Percentiles rank a stretch among this genome's conserved stretches.
Conservation (phyloP, 805 yeast species). For the Saccharomycopsis javanensis region DNA sequence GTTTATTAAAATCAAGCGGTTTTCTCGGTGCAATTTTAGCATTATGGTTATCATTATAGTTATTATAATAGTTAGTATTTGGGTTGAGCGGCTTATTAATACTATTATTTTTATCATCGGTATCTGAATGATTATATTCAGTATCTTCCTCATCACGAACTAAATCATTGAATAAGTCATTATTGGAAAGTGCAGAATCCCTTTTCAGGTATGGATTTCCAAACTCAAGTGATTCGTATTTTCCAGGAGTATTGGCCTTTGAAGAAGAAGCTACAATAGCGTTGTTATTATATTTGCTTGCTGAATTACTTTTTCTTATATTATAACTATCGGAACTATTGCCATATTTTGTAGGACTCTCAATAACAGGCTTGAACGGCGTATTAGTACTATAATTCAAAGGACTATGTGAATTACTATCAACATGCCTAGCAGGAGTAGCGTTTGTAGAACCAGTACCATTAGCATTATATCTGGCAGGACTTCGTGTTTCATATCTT, state of each 20-base stretch:
- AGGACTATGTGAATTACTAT: neutral
- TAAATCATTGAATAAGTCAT: neutral
- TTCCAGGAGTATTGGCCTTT: neutral
- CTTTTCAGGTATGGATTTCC: neutral
- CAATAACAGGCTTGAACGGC: neutral
- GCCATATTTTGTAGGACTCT: neutral
- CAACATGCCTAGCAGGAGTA: neutral
- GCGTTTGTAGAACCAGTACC: neutral
- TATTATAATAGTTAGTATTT: neutral
- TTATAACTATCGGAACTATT: neutral
- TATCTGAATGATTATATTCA: neutral
- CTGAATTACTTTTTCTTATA: neutral
- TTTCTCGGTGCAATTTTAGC: neutral
- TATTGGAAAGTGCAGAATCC: neutral
- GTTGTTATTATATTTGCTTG: neutral
- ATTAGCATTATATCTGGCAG: neutral
- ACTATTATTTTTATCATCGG: neutral
- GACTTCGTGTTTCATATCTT: neutral
- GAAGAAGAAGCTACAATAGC: neutral
- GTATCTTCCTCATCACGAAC: neutral
- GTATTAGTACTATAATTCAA: neutral
- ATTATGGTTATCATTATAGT: neutral
- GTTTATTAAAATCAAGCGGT: neutral
- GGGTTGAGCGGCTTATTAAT: neutral
- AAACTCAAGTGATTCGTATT: neutral